Percentiles rank a stretch among this genome's conserved stretches.
phyloP scores from a whole-genome alignment of 441 rosid genomes.

The Erodium texanum region DNA sequence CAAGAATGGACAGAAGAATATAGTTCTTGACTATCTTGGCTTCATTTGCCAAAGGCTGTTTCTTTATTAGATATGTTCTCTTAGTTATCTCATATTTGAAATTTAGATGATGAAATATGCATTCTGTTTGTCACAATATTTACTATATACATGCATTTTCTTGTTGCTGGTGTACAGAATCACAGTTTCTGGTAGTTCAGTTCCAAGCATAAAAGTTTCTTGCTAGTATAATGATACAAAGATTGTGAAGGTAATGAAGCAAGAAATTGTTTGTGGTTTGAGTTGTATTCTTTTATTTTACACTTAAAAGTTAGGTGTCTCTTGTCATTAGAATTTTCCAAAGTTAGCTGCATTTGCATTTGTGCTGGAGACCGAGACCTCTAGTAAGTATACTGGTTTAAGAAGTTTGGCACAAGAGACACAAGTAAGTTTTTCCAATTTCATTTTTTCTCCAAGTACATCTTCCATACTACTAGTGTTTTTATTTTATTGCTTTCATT shows the following conservation, averaged over 20 bases:
- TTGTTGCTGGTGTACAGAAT: constrained; percentile 40
- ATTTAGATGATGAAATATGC: not conserved
- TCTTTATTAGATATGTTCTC: constrained; percentile 15
- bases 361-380: constrained; percentile 41
- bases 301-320: constrained; percentile 18
- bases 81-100: not conserved
- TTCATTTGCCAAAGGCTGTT: constrained; percentile 65
- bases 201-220: constrained; percentile 39
- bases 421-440: constrained; percentile 44
- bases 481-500: constrained; percentile 1
- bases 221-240: constrained; percentile 36
- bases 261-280: not conserved
- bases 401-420: constrained; percentile 54
- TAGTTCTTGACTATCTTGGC: constrained; percentile 58
- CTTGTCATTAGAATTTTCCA: constrained; percentile 52
- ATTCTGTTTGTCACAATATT: not conserved
- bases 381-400: constrained; percentile 37
- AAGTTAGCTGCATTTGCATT: constrained; percentile 57
- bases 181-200: constrained; percentile 30
- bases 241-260: constrained; percentile 44
- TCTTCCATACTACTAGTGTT: not conserved
- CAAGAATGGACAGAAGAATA: constrained; percentile 31
- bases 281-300: constrained; percentile 8
- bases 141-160: constrained; percentile 3
- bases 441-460: not conserved